Conservation (phyloP, 2,329 filamentous ascomycete species). For the Fusarium avenaceum region DNA sequence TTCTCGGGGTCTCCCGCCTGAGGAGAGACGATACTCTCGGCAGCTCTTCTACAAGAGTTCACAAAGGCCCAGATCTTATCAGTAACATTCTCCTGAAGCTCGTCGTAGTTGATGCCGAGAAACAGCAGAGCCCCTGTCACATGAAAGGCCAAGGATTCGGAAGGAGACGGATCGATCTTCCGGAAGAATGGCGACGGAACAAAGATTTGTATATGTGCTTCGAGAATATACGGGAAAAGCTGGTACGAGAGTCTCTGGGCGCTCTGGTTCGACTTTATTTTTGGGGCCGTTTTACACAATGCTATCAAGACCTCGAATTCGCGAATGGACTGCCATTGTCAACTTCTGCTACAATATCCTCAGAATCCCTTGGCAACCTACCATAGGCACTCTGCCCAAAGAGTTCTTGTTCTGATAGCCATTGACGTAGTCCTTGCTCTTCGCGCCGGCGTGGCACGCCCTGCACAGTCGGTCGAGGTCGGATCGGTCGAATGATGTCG, state of each 20-base stretch:
- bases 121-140: slow-evolving; percentile 86
- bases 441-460: slow-evolving; percentile 65
- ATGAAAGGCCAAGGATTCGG: slow-evolving; percentile 84
- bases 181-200: slow-evolving; percentile 85
- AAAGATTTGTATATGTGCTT: slow-evolving; percentile 84
- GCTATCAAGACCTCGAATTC: slow-evolving; percentile 94
- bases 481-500: slow-evolving; percentile 69
- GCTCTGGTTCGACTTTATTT: slow-evolving; percentile 76
- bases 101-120: slow-evolving; percentile 79
- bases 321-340: slow-evolving; percentile 75
- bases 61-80: slow-evolving; percentile 80
- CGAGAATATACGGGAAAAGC: slow-evolving; percentile 85
- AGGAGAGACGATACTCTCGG: slow-evolving; percentile 67
- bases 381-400: slow-evolving; percentile 71
- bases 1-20: slow-evolving; percentile 69
- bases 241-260: slow-evolving; percentile 85
- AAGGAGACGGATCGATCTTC: slow-evolving; percentile 87
- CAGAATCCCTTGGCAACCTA: slow-evolving; percentile 52
- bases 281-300: slow-evolving; percentile 88
- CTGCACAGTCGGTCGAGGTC: slow-evolving; percentile 73
- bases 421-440: slow-evolving; percentile 62
- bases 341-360: slow-evolving; percentile 19
- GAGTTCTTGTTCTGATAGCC: slow-evolving; percentile 61
- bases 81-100: slow-evolving; percentile 75
- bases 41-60: slow-evolving; percentile 74